A percentile compares a stretch with the other conserved stretches of the same genome.
These are phyloP conservation scores for Elaeagnus macrophylla DNA, from an alignment of 306 rosid genomes.

Conservation along the genomic window DNA sequence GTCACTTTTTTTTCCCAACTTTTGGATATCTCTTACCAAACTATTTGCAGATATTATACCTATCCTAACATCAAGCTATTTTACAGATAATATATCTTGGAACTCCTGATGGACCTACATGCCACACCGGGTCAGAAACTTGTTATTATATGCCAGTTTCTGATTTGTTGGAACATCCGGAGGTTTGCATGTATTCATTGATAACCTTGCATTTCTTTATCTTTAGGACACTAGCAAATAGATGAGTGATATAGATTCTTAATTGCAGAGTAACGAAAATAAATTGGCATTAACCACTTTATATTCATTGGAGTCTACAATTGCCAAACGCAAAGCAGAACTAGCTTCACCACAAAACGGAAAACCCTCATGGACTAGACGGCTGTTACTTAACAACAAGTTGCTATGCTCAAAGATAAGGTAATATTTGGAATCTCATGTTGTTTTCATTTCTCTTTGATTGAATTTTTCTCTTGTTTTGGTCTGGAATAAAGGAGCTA, in stretches of 20 bases:
- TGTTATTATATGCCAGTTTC: slow-evolving; percentile 61
- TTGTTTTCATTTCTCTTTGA: not conserved
- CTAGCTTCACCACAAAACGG: slow-evolving; percentile 27
- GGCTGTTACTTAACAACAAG: slow-evolving; percentile 43
- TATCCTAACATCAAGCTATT: slow-evolving; percentile 11
- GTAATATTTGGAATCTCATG: slow-evolving; percentile 28
- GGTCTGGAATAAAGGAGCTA: not conserved
- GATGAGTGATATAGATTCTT: slow-evolving; percentile 14
- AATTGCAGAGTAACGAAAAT: slow-evolving; percentile 41
- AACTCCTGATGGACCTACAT: slow-evolving; percentile 89
- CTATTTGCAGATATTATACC: not conserved
- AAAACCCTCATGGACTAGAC: slow-evolving; percentile 75
- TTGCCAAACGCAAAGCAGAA: slow-evolving; percentile 63
- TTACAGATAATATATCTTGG: slow-evolving; percentile 86
- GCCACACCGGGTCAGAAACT: slow-evolving; percentile 87
- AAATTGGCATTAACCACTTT: slow-evolving; percentile 58
- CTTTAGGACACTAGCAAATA: slow-evolving; percentile 1
- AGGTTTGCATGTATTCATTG: slow-evolving; percentile 33
- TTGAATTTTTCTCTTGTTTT: not conserved
- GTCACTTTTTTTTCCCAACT: not conserved
- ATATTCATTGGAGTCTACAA: slow-evolving; percentile 59
- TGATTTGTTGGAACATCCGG: slow-evolving; percentile 39
- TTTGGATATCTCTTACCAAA: not conserved
- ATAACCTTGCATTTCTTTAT: slow-evolving; percentile 2
- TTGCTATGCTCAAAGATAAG: slow-evolving; percentile 78